Evolutionary conservation across 1,139 yeast genomes (phyloP), one percentile per base, ranked within the genome.

Genomic region (Kodamaea alishanica): DNA sequence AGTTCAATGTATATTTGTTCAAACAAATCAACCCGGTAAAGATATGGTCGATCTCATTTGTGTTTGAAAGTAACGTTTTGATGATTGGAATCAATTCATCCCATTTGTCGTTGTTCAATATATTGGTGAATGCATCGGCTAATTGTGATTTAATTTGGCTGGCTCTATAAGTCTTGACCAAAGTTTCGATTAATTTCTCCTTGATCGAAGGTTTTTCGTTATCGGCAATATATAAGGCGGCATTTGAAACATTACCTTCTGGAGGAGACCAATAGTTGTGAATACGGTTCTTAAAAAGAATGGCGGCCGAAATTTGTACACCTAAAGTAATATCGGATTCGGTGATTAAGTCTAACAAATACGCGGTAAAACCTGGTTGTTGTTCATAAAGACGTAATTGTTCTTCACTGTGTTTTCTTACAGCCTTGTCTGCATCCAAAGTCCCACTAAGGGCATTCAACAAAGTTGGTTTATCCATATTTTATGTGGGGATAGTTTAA

Each of bases 201-300:
- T 80, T 81, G 48, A 82, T 70, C 9, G 63, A 49, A 9, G 64
- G 60, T 48, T 79, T 79, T 51, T 81, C 87, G 24, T 66, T 70
- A 1, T 58, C 63, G 30, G 58, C 61, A 38, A 81, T 76, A 38
- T 55, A 50, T 12, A 55, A 42, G 3, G 58, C 44, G 7, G 58
- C 43, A 4, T 57, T 50, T 15, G 56, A 43, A 47, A 56, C 63
- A 34, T 69, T 70, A 8, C 12, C 22, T 31, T 70, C 77, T 0
- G 68, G 73, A 8, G 56, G 55, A 26, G 65, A 59, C 90, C 90
- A 84, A 47, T 77, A 73, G 45, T 70, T 65, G 34, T 62, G 65
- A 28, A 84, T 67, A 51, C 84, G 71, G 55, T 82, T 83, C 55
- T 83, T 84, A 63, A 82, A 78, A 52, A 79, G 78, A 37, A 84